Evolutionary conservation across 2,329 filamentous ascomycete genomes (phyloP).

Genomic region (Volutella citrinella): DNA sequence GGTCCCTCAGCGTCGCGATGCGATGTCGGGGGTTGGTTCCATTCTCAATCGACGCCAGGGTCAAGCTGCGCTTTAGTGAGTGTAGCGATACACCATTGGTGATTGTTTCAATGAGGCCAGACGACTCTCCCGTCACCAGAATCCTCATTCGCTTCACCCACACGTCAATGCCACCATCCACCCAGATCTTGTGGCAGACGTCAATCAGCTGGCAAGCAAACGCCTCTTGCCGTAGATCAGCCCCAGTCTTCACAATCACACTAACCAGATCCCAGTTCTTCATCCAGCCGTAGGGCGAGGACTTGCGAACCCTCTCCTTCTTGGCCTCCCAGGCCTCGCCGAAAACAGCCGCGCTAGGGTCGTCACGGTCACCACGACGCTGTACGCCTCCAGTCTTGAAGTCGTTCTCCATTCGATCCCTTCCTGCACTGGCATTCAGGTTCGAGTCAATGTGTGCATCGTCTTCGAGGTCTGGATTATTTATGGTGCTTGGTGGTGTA

Average conservation of each 20-base stretch:
- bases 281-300: slow-evolving; percentile 84
- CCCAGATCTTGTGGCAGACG: slow-evolving; percentile 79
- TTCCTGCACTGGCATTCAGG: slow-evolving; percentile 68
- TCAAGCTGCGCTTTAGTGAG: slow-evolving; percentile 78
- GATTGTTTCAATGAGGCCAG: slow-evolving; percentile 82
- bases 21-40: slow-evolving; percentile 71
- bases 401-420: slow-evolving; percentile 85
- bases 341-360: slow-evolving; percentile 82
- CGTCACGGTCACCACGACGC: slow-evolving; percentile 77
- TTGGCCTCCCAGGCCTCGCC: slow-evolving; percentile 84
- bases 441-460: slow-evolving; percentile 48
- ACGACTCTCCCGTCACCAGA: slow-evolving; percentile 79
- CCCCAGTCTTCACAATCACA: slow-evolving; percentile 84
- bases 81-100: slow-evolving; percentile 86
- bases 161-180: slow-evolving; percentile 70
- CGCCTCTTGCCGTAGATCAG: slow-evolving; percentile 78
- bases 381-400: slow-evolving; percentile 82
- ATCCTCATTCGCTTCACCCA: slow-evolving; percentile 90
- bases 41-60: slow-evolving; percentile 69
- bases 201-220: slow-evolving; percentile 83
- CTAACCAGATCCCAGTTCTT: slow-evolving; percentile 86
- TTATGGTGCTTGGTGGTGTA: slow-evolving; percentile 39
- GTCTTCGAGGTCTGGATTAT: slow-evolving; percentile 53
- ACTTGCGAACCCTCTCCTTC: slow-evolving; percentile 78
- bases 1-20: slow-evolving; percentile 77